Percentiles rank a stretch among this genome's conserved stretches.
Conservation (phyloP, 2,329 filamentous ascomycete genomes). For the Arthrobotrys iridis region DNA sequence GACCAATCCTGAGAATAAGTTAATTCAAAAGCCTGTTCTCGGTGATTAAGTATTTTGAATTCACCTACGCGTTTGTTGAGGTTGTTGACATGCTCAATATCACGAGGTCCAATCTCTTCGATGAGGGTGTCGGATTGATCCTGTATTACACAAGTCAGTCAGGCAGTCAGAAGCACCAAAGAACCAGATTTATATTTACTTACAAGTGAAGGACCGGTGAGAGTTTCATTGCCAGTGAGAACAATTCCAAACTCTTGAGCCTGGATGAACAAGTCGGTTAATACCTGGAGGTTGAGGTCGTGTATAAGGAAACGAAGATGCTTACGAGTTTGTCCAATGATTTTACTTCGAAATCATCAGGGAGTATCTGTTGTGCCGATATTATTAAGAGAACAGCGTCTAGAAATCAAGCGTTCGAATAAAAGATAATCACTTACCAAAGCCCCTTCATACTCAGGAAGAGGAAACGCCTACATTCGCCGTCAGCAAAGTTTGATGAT, state of each 20-base stretch:
- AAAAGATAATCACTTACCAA: not conserved
- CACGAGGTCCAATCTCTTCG: too few relatives aligned
- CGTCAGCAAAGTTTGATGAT: too few relatives aligned
- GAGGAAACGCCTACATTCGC: too few relatives aligned
- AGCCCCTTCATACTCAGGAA: too few relatives aligned
- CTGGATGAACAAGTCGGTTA: not conserved
- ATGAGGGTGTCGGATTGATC: not conserved
- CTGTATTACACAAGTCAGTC: not conserved
- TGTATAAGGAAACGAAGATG: too few relatives aligned
- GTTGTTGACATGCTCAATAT: not conserved
- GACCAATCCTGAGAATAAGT: conserved; percentile 18
- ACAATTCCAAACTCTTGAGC: not conserved
- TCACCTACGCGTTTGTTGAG: conserved; percentile 19
- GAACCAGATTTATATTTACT: not conserved
- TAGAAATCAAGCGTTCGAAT: not conserved
- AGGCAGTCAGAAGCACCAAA: not conserved
- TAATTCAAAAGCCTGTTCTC: not conserved
- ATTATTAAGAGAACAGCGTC: not conserved
- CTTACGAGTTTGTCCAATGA: not conserved
- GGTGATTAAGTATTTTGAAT: not conserved
- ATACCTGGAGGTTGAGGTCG: not conserved
- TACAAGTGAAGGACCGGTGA: not conserved
- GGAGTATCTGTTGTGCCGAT: not conserved
- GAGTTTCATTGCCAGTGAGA: not conserved
- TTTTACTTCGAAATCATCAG: conserved; percentile 3